Evolutionary conservation across 345 rosid genomes (phyloP).

Genomic region (Limnanthes douglasii): DNA sequence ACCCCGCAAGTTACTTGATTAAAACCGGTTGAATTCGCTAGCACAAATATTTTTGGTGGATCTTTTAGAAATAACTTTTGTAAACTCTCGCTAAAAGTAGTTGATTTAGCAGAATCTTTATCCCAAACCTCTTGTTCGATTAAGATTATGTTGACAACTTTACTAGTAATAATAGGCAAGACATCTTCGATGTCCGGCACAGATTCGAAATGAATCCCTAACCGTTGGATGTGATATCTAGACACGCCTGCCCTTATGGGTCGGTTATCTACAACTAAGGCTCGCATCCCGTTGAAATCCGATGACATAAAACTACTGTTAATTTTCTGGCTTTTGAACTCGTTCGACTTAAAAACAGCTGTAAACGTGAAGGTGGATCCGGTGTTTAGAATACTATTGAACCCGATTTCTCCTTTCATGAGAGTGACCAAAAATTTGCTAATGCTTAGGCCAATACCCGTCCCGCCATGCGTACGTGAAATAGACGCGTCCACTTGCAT

Average conservation of each 20-base stretch:
- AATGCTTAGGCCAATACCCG: constrained; percentile 96
- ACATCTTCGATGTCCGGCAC: constrained; percentile 36
- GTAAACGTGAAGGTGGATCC: constrained; percentile 95
- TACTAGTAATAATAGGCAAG: constrained; percentile 18
- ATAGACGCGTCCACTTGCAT: constrained; percentile 92
- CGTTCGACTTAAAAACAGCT: constrained; percentile 43
- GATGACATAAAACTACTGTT: constrained; percentile 27
- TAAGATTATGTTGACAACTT: constrained; percentile 37
- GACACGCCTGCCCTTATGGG: constrained; percentile 62
- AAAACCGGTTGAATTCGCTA: constrained; percentile 36
- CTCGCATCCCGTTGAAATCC: constrained; percentile 58
- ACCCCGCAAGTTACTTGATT: constrained; percentile 11
- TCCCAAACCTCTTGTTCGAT: constrained; percentile 86
- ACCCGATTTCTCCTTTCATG: constrained; percentile 91
- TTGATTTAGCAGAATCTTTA: constrained; percentile 24
- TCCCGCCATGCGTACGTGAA: constrained; percentile 84
- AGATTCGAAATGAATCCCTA: constrained; percentile 52
- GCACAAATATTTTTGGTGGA: constrained; percentile 40
- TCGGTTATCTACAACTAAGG: constrained; percentile 66
- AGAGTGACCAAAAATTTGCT: constrained; percentile 84
- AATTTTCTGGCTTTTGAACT: constrained; percentile 28
- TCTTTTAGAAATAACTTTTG: constrained; percentile 13
- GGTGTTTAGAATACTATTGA: constrained; percentile 53
- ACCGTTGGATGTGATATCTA: constrained; percentile 65
- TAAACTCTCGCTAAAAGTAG: constrained; percentile 24